Conservation (phyloP, 1,139 yeast species). For the Suhomyces terraborum region DNA sequence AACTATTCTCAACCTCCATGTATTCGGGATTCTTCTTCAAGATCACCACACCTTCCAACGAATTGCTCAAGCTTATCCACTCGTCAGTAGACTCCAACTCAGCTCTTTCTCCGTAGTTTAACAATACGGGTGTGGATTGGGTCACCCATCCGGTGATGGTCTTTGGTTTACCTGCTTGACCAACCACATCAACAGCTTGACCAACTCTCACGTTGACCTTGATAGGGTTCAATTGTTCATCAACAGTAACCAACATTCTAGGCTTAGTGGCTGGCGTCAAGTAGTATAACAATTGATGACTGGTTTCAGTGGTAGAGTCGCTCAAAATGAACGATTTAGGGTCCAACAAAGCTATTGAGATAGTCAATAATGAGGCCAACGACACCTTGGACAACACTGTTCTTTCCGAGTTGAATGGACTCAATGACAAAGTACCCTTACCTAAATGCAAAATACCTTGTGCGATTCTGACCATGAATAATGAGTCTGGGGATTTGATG, state of each 20-base stretch:
- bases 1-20: constrained; percentile 60
- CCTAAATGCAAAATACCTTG: constrained; percentile 96
- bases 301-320: constrained; percentile 56
- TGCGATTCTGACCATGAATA: constrained; percentile 91
- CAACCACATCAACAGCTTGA: constrained; percentile 97
- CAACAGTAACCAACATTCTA: constrained; percentile 88
- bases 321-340: constrained; percentile 70
- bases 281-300: constrained; percentile 77
- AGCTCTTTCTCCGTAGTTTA: constrained; percentile 94
- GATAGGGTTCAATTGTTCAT: constrained; percentile 81
- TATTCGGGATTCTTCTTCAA: constrained; percentile 87
- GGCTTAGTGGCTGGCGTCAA: constrained; percentile 91
- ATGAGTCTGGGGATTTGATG: constrained; percentile 83
- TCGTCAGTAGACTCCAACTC: constrained; percentile 90
- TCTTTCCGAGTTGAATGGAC: constrained; percentile 89
- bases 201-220: constrained; percentile 98
- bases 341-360: constrained; percentile 79
- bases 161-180: constrained; percentile 98
- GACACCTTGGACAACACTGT: constrained; percentile 86
- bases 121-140: constrained; percentile 92
- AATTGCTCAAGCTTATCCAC: constrained; percentile 77
- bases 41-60: constrained; percentile 91
- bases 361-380: constrained; percentile 85
- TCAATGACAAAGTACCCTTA: constrained; percentile 88
- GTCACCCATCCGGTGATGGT: constrained; percentile 99